Conservation (phyloP, 2,329 filamentous ascomycete genomes). For the Colletotrichum coccodes region DNA sequence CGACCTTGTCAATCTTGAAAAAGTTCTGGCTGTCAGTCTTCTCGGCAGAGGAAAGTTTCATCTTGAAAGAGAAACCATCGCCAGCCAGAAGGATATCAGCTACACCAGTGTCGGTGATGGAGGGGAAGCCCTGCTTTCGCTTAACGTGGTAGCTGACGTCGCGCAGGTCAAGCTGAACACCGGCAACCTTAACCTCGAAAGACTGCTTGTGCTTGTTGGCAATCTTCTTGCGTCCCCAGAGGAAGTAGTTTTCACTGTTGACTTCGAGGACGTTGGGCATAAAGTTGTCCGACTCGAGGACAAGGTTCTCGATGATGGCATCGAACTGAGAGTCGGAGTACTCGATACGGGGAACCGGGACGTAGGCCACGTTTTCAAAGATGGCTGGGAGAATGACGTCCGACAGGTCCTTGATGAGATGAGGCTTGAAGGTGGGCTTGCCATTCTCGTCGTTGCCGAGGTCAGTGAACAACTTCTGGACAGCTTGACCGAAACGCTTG, state of each 20-base stretch:
- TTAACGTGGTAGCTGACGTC: slow-evolving; percentile 96
- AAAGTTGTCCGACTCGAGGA: slow-evolving; percentile 96
- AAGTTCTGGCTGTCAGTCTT: slow-evolving; percentile 82
- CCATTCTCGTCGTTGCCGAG: slow-evolving; percentile 89
- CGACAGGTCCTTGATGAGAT: slow-evolving; percentile 88
- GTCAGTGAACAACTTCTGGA: slow-evolving; percentile 86
- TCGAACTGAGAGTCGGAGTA: slow-evolving; percentile 87
- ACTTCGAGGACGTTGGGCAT: slow-evolving; percentile 93
- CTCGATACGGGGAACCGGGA: slow-evolving; percentile 94
- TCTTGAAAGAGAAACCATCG: slow-evolving; percentile 89
- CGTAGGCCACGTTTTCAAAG: slow-evolving; percentile 87
- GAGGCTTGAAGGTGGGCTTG: slow-evolving; percentile 90
- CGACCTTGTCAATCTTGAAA: slow-evolving; percentile 93
- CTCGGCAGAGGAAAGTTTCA: slow-evolving; percentile 86
- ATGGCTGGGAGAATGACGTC: slow-evolving; percentile 86
- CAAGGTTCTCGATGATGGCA: slow-evolving; percentile 91
- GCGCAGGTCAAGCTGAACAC: slow-evolving; percentile 90
- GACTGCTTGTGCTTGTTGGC: slow-evolving; percentile 80
- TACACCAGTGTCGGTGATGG: slow-evolving; percentile 86
- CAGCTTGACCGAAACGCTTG: slow-evolving; percentile 77
- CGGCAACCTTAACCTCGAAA: slow-evolving; percentile 84
- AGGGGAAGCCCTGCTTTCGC: slow-evolving; percentile 92
- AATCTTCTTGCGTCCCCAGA: slow-evolving; percentile 91
- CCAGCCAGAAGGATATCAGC: slow-evolving; percentile 90
- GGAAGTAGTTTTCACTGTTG: slow-evolving; percentile 91